Base-by-base conservation (phyloP, 2,329 filamentous ascomycete genomes). In the Paecilomyces niveus region DNA sequence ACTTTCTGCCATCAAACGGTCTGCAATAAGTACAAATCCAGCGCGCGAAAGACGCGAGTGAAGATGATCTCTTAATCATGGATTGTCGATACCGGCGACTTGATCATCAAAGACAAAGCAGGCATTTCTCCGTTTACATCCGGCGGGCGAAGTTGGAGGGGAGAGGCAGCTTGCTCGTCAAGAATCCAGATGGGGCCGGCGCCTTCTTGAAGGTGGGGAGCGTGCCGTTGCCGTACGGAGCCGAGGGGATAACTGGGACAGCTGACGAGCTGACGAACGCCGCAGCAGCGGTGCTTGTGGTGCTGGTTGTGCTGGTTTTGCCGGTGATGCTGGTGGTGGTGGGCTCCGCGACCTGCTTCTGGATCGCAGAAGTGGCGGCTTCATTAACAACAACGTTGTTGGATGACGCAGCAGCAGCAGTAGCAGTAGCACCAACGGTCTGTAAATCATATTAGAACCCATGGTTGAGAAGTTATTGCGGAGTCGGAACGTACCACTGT, bases 401-500 rank as follows among this genome's bases (percentile, higher is more conserved):
- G 39, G 39, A 18, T 13, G 39, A 18, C n/a, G 35, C 32, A 33
- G 32, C 32, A 33, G 32, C 39, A 18, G n/a, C n/a, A 9, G 39
- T 21, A 18, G 39, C 32, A 21, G 54, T 45, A 13, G 52, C 50
- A 35, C 51, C 53, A 21, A 9, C 32, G 4, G 55, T 56, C 55
- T 50, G 31, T 52, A 53, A 6, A 52, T 57, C 39, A 54, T 22
- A 35, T 29, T 33, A 18, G 55, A 18, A 8, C 21, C 21, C 24
- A 52, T 10, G 26, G 21, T 9, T 24, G 10, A 13, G 6, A 24
- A 22, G 21, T 21, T 3, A 8, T 52, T 21, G 29, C 31, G 3
- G 24, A 31, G 15, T 53, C 22, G 10, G 13, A 32, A 68, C 70
- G 54, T 70, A 73, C 70, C 62, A 70, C 68, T 61, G 70, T 73